Evolutionary conservation across 345 rosid genomes (phyloP).

Genomic region (Excoecaria agallocha): DNA sequence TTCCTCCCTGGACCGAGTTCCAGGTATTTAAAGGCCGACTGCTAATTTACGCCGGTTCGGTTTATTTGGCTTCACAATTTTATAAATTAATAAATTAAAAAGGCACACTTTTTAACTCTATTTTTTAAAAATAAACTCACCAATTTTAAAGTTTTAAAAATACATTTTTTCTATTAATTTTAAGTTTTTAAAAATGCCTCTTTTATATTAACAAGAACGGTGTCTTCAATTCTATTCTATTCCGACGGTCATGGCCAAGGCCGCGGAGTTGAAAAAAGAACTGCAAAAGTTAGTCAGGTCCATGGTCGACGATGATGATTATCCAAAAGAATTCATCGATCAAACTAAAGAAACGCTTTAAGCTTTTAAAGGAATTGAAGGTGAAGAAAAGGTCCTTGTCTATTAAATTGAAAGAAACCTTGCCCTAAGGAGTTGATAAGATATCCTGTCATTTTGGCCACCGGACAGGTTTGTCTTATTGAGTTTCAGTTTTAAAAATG

Average conservation of each 20-base stretch:
- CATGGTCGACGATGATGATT: slow-evolving; percentile 71
- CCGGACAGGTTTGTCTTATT: slow-evolving; percentile 67
- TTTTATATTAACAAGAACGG: too few relatives aligned
- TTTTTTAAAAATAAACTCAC: too few relatives aligned
- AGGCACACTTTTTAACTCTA: too few relatives aligned
- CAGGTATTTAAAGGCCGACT: neutral
- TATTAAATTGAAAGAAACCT: slow-evolving; percentile 38
- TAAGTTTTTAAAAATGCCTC: too few relatives aligned
- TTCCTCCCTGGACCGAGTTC: neutral
- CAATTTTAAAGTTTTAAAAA: too few relatives aligned
- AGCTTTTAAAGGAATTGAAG: slow-evolving; percentile 52
- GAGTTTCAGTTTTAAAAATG: neutral
- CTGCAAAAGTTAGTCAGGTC: slow-evolving; percentile 56
- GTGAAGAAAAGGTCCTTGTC: slow-evolving; percentile 53
- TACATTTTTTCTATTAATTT: too few relatives aligned
- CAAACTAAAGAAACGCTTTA: slow-evolving; percentile 59
- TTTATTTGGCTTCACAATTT: neutral
- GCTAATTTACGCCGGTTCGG: neutral
- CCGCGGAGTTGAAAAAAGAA: slow-evolving; percentile 66
- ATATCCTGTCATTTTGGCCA: slow-evolving; percentile 85
- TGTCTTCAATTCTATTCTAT: slow-evolving; percentile 51
- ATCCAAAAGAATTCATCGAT: slow-evolving; percentile 49
- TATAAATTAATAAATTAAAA: too few relatives aligned
- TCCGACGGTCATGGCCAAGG: slow-evolving; percentile 56
- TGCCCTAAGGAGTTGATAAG: slow-evolving; percentile 78